phyloP scores from a whole-genome alignment of 148 eudicot species.

The Vaccinium macrocarpon region DNA sequence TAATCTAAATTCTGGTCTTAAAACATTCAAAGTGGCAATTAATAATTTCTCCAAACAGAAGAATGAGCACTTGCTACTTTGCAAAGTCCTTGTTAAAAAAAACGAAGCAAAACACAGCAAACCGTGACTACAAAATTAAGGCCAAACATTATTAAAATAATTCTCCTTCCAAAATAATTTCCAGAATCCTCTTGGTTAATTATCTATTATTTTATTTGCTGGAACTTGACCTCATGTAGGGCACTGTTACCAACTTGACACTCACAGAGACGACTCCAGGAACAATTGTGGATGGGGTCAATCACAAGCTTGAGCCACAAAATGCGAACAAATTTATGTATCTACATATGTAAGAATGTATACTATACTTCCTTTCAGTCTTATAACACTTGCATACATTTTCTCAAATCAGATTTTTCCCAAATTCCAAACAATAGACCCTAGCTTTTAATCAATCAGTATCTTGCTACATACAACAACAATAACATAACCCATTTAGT shows the following conservation, averaged over 20 bases:
- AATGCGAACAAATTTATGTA: neutral
- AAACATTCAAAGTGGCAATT: neutral
- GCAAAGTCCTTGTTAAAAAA: neutral
- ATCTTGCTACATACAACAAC: neutral
- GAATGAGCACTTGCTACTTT: neutral
- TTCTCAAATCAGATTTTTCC: neutral
- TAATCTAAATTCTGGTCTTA: neutral
- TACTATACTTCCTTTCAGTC: neutral
- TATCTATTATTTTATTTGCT: neutral
- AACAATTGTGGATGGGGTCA: neutral
- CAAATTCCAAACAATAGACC: neutral
- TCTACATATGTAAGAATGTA: neutral
- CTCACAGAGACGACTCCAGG: neutral
- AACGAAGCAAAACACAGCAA: neutral
- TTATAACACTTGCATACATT: neutral
- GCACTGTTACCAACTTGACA: neutral
- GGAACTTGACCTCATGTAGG: neutral
- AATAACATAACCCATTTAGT: no score
- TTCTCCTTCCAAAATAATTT: no score
- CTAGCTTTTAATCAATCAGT: neutral
- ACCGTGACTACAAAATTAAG: neutral
- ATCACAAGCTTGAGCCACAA: neutral
- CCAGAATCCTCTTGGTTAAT: neutral
- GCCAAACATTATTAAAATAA: neutral
- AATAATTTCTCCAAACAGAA: neutral